Evolutionary conservation across 129 eudicot species (phyloP), one percentile per base, ranked within the genome.

Genomic region (Flaveria sonorensis): DNA sequence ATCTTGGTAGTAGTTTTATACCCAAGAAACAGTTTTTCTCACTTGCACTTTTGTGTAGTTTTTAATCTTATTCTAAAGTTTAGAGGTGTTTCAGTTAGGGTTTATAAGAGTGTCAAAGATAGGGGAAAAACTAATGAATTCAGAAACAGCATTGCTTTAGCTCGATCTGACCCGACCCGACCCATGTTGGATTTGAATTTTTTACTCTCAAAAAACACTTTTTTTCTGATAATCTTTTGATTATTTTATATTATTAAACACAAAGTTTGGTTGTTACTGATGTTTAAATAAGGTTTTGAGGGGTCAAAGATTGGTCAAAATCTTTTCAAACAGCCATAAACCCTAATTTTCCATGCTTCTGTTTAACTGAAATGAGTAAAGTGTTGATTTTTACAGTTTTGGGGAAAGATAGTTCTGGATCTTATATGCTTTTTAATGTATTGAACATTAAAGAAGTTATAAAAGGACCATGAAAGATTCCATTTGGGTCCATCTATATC

Each of bases 401-500:
- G 40, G 67, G 16, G 39, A 20, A 70, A 59, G 26, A 62, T 20
- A 28, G 55, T 45, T 52, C 10, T 62, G 36, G 28, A 28, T 53
- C 46, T 67, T 16, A 24, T 50, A 73, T 18, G 50, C 67, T 48
- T 78, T 68, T 56, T 66, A 48, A 47, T 73, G 67, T 68, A 48
- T 57, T 71, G 18, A 30, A 77, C 60, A 47, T 50, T 39, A 71
- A 76, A 76, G 81, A 21, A 21, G 70, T 71, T 57, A 64, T 56
- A 84, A 30, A 10, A 39, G 21, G 74, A 81, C 59, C 45, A 77
- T 19, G 63, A 46, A 26, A 81, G 79, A 71, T 66, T 82, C 70
- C 72, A 76, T 74, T 68, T 78, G 77, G 83, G 72, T 78, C 83
- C 83, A 73, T 73, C 66, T 5, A 73, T 71, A 39, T 78, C 76